Conservation (phyloP, 169 alveolate species). For the Plasmodium blacklocki region DNA sequence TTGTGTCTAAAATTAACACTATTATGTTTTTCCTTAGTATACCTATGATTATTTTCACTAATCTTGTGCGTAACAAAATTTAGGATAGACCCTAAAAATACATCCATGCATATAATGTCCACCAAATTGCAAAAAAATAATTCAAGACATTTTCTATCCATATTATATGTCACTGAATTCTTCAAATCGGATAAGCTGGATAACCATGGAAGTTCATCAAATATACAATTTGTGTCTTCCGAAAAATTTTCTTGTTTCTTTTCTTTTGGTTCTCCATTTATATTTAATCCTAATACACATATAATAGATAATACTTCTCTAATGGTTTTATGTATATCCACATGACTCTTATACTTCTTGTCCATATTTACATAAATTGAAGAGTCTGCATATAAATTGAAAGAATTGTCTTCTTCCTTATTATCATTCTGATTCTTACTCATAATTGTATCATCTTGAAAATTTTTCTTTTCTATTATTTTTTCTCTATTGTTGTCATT, state of each 20-base stretch:
- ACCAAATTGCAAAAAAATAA: constrained; percentile 65
- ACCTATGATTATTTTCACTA: constrained; percentile 4
- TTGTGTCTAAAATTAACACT: constrained; percentile 3
- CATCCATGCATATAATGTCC: constrained; percentile 59
- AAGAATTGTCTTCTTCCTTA: not conserved
- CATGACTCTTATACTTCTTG: constrained; percentile 10
- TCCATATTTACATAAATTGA: constrained; percentile 16
- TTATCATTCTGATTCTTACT: not conserved
- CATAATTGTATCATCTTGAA: not conserved
- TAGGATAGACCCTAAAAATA: constrained; percentile 21
- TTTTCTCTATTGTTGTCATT: not conserved
- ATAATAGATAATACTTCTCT: constrained; percentile 68
- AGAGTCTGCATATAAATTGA: not conserved
- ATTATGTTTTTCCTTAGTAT: constrained; percentile 7
- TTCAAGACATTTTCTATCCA: constrained; percentile 68
- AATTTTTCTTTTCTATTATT: constrained; percentile 7
- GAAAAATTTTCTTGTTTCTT: not conserved
- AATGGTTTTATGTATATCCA: constrained; percentile 28
- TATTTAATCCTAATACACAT: constrained; percentile 59
- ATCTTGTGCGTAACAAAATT: constrained; percentile 27
- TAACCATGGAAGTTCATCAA: constrained; percentile 75
- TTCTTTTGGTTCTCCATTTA: constrained; percentile 42
- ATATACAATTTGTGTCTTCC: constrained; percentile 7
- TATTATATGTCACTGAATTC: constrained; percentile 61
- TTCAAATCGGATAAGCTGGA: constrained; percentile 53